phyloP scores from a whole-genome alignment of 306 rosid species.

The Cicer chorassanicum region DNA sequence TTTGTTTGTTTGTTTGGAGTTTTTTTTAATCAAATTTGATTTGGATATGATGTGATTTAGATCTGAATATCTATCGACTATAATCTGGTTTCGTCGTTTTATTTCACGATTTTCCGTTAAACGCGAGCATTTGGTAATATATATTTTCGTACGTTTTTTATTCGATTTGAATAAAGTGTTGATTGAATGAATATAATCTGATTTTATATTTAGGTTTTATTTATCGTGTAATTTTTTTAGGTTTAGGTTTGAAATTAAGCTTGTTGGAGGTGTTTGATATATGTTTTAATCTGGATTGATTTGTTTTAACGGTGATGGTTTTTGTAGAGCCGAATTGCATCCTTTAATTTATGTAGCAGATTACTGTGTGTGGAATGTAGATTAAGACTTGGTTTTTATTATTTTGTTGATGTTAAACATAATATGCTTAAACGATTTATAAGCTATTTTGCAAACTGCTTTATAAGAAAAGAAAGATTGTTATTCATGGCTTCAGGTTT shows the following conservation, averaged over 20 bases:
- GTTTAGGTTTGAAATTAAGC: neutral
- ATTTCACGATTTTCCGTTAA: neutral
- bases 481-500: neutral
- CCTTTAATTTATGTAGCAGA: neutral
- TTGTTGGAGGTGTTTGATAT: neutral
- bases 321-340: neutral
- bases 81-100: neutral
- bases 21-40: neutral
- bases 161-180: neutral
- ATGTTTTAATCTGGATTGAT: neutral
- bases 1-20: neutral
- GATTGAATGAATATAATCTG: neutral
- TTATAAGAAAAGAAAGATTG: neutral
- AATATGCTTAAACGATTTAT: neutral
- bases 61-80: slow-evolving; percentile 18
- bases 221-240: neutral
- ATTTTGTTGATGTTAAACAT: neutral
- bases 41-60: slow-evolving; percentile 7
- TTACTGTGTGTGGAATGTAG: neutral
- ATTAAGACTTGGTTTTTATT: neutral
- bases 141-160: neutral
- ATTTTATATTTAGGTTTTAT: neutral
- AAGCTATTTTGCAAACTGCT: neutral
- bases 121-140: neutral
- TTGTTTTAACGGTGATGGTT: neutral